Percentiles rank a stretch among this genome's conserved stretches.
Conservation (phyloP, 1,284 basidiomycete genomes). For the Marasmius oreades region DNA sequence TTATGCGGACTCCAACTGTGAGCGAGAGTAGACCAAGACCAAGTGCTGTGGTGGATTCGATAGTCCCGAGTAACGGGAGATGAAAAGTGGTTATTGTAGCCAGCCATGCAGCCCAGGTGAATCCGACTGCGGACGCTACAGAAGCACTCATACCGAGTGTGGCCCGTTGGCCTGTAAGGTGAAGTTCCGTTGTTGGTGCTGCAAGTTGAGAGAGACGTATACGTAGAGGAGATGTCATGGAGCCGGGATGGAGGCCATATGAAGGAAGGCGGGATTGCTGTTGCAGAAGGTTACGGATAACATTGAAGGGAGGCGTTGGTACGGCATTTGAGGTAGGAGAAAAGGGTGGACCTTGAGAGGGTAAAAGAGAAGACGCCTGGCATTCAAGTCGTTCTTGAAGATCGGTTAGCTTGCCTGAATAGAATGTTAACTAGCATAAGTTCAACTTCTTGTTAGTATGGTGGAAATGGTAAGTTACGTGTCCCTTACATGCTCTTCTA, state of each 20-base stretch:
- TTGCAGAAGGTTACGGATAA: constrained; percentile 60
- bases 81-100: constrained; percentile 43
- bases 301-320: constrained; percentile 41
- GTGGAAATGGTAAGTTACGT: background rate
- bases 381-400: constrained; percentile 47
- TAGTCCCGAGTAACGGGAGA: constrained; percentile 33
- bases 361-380: constrained; percentile 36
- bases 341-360: background rate
- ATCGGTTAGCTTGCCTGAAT: constrained; percentile 63
- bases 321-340: constrained; percentile 32
- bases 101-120: constrained; percentile 51
- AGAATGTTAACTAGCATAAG: constrained; percentile 56
- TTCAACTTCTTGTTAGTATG: background rate
- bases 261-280: constrained; percentile 50
- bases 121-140: constrained; percentile 38
- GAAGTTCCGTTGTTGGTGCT: constrained; percentile 60
- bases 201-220: constrained; percentile 58
- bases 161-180: constrained; percentile 62
- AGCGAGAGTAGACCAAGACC: constrained; percentile 59
- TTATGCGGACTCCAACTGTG: constrained; percentile 58
- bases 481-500: constrained; percentile 59
- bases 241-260: constrained; percentile 44
- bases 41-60: constrained; percentile 56
- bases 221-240: constrained; percentile 55
- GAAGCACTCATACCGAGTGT: constrained; percentile 52